These are phyloP conservation scores for Cavenderia fasciculata DNA, from an alignment of 78 protist species.

Conservation along the genomic window DNA sequence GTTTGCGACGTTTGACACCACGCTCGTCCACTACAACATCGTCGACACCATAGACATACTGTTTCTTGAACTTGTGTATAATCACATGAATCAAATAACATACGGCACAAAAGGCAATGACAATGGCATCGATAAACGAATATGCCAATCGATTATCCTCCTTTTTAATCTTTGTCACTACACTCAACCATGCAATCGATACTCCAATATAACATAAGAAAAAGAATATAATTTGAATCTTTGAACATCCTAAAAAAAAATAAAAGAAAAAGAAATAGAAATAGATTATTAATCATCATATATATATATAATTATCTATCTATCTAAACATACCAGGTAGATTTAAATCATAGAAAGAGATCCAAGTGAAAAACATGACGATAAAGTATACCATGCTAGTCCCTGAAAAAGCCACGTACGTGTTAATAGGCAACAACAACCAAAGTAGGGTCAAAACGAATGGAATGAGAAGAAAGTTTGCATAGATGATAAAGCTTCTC, in stretches of 20 bases:
- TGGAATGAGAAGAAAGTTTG: slow-evolving; percentile 30
- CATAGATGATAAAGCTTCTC: slow-evolving; percentile 34
- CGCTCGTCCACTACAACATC: slow-evolving; percentile 5
- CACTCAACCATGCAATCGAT: slow-evolving; percentile 45
- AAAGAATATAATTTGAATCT: slow-evolving; percentile 19
- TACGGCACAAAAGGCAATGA: background rate
- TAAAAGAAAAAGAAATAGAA: background rate
- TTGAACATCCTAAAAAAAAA: slow-evolving; percentile 30
- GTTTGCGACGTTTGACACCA: slow-evolving; percentile 9
- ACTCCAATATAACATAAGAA: slow-evolving; percentile 17
- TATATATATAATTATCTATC: too few relatives aligned
- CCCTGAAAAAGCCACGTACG: slow-evolving; percentile 12
- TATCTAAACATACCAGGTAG: slow-evolving; percentile 61
- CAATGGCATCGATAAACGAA: slow-evolving; percentile 47
- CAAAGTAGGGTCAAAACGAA: slow-evolving; percentile 7
- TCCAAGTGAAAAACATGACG: slow-evolving; percentile 66
- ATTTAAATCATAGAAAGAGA: slow-evolving; percentile 68
- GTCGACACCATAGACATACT: background rate
- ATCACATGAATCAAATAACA: slow-evolving; percentile 38
- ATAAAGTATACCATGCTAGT: slow-evolving; percentile 35
- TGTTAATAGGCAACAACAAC: slow-evolving; percentile 23
- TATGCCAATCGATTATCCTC: slow-evolving; percentile 29
- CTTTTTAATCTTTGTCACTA: background rate
- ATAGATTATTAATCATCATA: too few relatives aligned
- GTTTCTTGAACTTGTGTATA: slow-evolving; percentile 29